Evolutionary conservation across 805 yeast species (phyloP).

Genomic region (Diddensiella santjacobensis): DNA sequence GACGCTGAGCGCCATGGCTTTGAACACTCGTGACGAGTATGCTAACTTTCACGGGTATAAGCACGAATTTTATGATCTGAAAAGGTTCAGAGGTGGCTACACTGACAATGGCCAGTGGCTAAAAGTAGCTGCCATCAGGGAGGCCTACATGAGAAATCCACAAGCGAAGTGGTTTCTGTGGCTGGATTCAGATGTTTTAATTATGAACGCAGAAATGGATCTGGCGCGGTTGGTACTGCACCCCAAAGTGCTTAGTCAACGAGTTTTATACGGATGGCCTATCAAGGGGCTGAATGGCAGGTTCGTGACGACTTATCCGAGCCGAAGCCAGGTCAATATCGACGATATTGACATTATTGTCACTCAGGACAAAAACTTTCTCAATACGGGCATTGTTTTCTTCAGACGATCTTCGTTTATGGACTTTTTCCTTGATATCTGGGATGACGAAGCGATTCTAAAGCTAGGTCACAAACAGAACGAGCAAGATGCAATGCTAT

Average conservation of each 20-base stretch:
- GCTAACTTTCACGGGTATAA: slow-evolving; percentile 33
- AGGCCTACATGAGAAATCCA: slow-evolving; percentile 29
- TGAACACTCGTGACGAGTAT: slow-evolving; percentile 31
- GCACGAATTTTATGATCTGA: slow-evolving; percentile 27
- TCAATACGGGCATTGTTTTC: slow-evolving; percentile 34
- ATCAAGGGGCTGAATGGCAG: slow-evolving; percentile 16
- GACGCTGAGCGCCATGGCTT: slow-evolving; percentile 14
- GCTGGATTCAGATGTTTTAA: slow-evolving; percentile 34
- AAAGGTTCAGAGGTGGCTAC: slow-evolving; percentile 15
- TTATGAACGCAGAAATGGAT: slow-evolving; percentile 31
- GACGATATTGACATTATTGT: slow-evolving; percentile 26
- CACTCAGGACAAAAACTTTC: slow-evolving; percentile 27
- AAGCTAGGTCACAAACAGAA: slow-evolving; percentile 16
- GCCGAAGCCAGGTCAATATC: slow-evolving; percentile 17
- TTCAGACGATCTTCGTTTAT: slow-evolving; percentile 25
- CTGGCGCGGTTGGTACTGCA: slow-evolving; percentile 28
- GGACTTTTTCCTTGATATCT: slow-evolving; percentile 26
- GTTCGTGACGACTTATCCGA: slow-evolving; percentile 4
- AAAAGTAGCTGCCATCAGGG: slow-evolving; percentile 33
- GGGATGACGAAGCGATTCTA: slow-evolving; percentile 26
- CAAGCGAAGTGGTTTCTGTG: slow-evolving; percentile 38
- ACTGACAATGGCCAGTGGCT: slow-evolving; percentile 26
- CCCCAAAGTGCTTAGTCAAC: slow-evolving; percentile 26
- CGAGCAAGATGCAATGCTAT: slow-evolving; percentile 26
- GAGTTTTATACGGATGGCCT: slow-evolving; percentile 22